phyloP scores from a whole-genome alignment of 2,329 filamentous ascomycete genomes.

The Nannizziopsis barbatae region DNA sequence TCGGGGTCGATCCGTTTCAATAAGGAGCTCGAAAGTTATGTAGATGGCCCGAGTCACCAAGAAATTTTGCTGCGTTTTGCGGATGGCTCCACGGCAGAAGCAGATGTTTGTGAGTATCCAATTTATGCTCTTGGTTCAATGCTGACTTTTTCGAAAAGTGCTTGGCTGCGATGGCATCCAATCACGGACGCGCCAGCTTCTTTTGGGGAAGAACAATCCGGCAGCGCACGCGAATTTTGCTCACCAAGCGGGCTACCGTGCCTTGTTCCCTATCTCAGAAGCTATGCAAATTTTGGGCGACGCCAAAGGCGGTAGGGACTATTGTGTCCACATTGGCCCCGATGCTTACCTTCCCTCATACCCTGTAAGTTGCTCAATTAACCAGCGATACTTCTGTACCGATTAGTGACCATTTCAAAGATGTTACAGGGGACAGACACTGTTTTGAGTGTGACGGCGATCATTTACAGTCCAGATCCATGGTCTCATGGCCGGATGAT shows the following conservation, averaged over 20 bases:
- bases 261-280: conserved; percentile 48
- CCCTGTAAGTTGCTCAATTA: neutral
- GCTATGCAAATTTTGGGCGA: conserved; percentile 41
- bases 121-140: neutral
- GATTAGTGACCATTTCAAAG: neutral
- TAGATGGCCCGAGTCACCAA: conserved; percentile 18
- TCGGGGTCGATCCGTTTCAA: conserved; percentile 26
- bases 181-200: conserved; percentile 41
- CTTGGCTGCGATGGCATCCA: conserved; percentile 56
- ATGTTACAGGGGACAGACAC: neutral
- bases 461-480: neutral
- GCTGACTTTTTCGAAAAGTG: conserved; percentile 24
- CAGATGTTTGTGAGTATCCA: conserved; percentile 29
- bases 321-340: conserved; percentile 2
- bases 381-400: too few species aligned
- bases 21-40: conserved; percentile 27
- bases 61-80: conserved; percentile 30
- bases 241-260: conserved; percentile 51
- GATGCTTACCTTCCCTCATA: conserved; percentile 1
- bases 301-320: conserved; percentile 24
- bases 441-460: neutral
- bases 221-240: conserved; percentile 42
- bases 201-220: conserved; percentile 41
- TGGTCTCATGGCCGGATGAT: conserved; percentile 2
- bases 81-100: conserved; percentile 36